Conservation (phyloP, 306 rosid genomes). For the Trifolium fragiferum region DNA sequence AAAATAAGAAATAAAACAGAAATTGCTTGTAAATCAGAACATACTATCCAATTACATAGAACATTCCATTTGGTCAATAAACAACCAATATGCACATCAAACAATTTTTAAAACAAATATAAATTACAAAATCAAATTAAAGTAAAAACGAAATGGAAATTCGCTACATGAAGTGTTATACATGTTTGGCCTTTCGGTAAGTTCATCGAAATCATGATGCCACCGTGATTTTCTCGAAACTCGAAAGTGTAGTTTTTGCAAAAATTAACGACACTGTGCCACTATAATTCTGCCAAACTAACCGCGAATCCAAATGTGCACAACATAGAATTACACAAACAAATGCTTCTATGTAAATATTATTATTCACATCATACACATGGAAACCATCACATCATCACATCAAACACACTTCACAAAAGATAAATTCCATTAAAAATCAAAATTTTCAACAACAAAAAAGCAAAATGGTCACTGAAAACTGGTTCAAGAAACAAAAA, state of each 20-base stretch:
- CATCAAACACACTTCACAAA: neutral
- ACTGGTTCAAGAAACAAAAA: conserved; percentile 6
- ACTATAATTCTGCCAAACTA: neutral
- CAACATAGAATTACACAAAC: neutral
- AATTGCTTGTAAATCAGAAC: neutral
- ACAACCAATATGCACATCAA: neutral
- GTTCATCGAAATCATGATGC: neutral
- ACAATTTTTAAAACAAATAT: conserved; percentile 8
- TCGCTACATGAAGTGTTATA: neutral
- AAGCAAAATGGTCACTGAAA: conserved; percentile 14
- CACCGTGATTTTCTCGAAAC: neutral
- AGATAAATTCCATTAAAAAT: conserved; percentile 2
- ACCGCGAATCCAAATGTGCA: neutral
- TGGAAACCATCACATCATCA: neutral
- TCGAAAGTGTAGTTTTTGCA: too few species aligned
- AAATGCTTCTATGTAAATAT: neutral
- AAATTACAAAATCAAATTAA: conserved; percentile 1
- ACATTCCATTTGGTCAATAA: neutral
- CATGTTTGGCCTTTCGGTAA: neutral
- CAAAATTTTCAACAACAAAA: conserved; percentile 10
- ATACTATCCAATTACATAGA: neutral
- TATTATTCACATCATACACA: conserved; percentile 5
- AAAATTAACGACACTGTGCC: neutral
- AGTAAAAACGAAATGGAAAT: neutral
- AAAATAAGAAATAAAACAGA: conserved; percentile 4